Conservation (phyloP, 768 basidiomycete species). For the Macrolepiota albuminosa region DNA sequence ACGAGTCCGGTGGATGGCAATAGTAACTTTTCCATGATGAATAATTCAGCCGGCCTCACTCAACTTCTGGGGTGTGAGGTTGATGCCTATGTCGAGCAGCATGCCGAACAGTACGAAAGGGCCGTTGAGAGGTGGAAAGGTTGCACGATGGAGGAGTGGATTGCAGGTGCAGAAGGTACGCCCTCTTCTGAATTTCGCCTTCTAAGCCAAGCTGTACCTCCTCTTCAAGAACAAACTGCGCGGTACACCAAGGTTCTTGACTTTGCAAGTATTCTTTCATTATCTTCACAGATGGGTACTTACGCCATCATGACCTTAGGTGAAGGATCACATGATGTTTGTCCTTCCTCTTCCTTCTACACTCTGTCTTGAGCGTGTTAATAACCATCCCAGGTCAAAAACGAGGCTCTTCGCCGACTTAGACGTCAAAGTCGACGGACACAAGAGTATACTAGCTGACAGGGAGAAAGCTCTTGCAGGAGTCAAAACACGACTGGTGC, state of each 20-base stretch:
- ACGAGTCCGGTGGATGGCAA: constrained; percentile 4
- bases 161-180: constrained; percentile 47
- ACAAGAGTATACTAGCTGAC: constrained; percentile 33
- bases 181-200: not conserved
- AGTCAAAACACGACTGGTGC: constrained; percentile 33
- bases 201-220: not conserved
- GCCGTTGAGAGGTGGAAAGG: constrained; percentile 43
- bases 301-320: constrained; percentile 19
- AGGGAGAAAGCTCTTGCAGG: constrained; percentile 35
- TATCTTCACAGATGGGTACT: not conserved
- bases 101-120: constrained; percentile 40
- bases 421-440: constrained; percentile 36
- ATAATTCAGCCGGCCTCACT: constrained; percentile 22
- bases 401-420: constrained; percentile 41
- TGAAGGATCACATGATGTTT: constrained; percentile 48
- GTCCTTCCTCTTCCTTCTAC: constrained; percentile 11
- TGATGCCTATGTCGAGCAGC: constrained; percentile 34
- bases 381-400: constrained; percentile 34
- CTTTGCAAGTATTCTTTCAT: constrained; percentile 32
- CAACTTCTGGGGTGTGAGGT: constrained; percentile 39
- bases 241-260: constrained; percentile 44
- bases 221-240: constrained; percentile 34
- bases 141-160: constrained; percentile 51
- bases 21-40: not conserved
- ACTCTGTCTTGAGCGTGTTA: not conserved